Evolutionary conservation across 1,139 yeast species (phyloP).

Genomic region (Meyerozyma sp.): DNA sequence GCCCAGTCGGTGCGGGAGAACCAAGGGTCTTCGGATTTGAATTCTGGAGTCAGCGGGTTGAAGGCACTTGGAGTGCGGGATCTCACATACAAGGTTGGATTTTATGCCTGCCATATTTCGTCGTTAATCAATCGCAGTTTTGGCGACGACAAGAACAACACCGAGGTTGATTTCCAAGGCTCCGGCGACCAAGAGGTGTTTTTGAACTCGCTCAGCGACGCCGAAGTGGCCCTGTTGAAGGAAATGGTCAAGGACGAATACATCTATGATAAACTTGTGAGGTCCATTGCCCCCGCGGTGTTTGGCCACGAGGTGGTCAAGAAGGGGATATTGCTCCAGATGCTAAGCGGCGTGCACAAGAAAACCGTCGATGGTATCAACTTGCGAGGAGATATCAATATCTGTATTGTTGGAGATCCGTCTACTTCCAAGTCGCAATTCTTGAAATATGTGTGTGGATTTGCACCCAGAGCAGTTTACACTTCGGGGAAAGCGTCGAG

Average conservation of each 20-base stretch:
- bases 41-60: constrained; percentile 82
- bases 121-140: constrained; percentile 49
- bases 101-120: constrained; percentile 82
- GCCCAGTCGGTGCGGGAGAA: constrained; percentile 76
- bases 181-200: constrained; percentile 72
- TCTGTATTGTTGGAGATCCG: constrained; percentile 97
- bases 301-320: constrained; percentile 94
- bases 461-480: constrained; percentile 91
- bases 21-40: constrained; percentile 61
- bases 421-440: constrained; percentile 97
- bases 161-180: constrained; percentile 28
- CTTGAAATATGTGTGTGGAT: constrained; percentile 85
- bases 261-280: constrained; percentile 78
- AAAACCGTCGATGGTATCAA: constrained; percentile 91
- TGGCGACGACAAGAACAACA: constrained; percentile 21
- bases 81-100: constrained; percentile 86
- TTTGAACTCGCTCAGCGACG: constrained; percentile 71
- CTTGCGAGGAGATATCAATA: constrained; percentile 93
- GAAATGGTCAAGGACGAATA: constrained; percentile 90
- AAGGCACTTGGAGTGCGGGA: constrained; percentile 90
- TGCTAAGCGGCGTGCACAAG: constrained; percentile 95
- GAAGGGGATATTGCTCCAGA: constrained; percentile 83
- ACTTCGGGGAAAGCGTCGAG: constrained; percentile 98
- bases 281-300: constrained; percentile 93
- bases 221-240: constrained; percentile 80